phyloP scores from a whole-genome alignment of 805 yeast genomes.

The Komagataella ulmi region DNA sequence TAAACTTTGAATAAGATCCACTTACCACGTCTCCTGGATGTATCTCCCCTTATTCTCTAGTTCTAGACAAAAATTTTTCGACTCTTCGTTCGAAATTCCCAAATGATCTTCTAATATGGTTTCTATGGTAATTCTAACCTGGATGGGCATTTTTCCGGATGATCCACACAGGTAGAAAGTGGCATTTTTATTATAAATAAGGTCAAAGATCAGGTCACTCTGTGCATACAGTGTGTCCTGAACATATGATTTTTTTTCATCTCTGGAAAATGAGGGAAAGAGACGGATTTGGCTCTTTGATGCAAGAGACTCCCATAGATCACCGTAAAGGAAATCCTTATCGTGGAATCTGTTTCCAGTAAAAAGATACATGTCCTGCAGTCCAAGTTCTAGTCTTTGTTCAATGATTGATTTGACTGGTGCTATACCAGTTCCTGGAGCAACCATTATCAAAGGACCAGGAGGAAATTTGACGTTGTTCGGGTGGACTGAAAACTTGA shows the following conservation, averaged over 20 bases:
- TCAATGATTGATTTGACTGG: slow-evolving; percentile 71
- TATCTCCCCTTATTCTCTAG: slow-evolving; percentile 60
- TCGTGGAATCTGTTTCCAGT: slow-evolving; percentile 58
- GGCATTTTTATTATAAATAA: slow-evolving; percentile 42
- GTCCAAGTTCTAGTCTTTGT: slow-evolving; percentile 9
- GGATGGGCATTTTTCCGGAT: slow-evolving; percentile 87
- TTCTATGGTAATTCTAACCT: slow-evolving; percentile 68
- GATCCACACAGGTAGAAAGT: slow-evolving; percentile 80
- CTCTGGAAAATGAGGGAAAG: slow-evolving; percentile 34
- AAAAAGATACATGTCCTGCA: slow-evolving; percentile 34
- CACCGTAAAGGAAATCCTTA: slow-evolving; percentile 58
- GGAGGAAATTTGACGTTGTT: slow-evolving; percentile 26
- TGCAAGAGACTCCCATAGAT: slow-evolving; percentile 31
- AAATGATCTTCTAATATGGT: slow-evolving; percentile 38
- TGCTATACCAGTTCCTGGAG: slow-evolving; percentile 96
- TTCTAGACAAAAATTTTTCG: slow-evolving; percentile 34
- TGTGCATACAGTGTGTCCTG: slow-evolving; percentile 57
- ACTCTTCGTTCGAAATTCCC: slow-evolving; percentile 27
- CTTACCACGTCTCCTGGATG: slow-evolving; percentile 82
- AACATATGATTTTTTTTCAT: slow-evolving; percentile 47
- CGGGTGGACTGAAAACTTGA: slow-evolving; percentile 38
- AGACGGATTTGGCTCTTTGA: slow-evolving; percentile 22
- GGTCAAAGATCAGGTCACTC: slow-evolving; percentile 31
- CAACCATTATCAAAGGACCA: slow-evolving; percentile 54
- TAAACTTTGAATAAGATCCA: not conserved